Percentiles rank a stretch among this genome's conserved stretches.
Conservation (phyloP, 495 filamentous ascomycete genomes). For the Lophiostoma macrostomum region DNA sequence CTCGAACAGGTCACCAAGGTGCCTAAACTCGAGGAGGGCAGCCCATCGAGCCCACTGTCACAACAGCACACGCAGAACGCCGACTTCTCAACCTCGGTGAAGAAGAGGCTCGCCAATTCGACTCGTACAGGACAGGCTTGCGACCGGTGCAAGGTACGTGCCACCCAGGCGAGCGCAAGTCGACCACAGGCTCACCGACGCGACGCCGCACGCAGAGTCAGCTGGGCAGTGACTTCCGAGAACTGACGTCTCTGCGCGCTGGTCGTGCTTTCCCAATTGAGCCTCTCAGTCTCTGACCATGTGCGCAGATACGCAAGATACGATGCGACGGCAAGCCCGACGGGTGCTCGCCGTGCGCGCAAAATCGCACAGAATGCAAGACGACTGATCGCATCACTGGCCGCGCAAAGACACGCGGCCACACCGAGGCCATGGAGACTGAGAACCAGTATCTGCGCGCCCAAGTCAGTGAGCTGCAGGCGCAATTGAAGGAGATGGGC, state of each 20-base stretch:
- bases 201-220: too few species aligned
- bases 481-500: constrained; percentile 39
- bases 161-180: background rate
- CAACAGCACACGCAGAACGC: constrained; percentile 33
- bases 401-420: constrained; percentile 71
- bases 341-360: constrained; percentile 72
- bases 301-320: constrained; percentile 72
- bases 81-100: constrained; percentile 68
- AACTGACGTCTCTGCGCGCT: background rate
- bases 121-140: constrained; percentile 82
- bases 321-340: constrained; percentile 70
- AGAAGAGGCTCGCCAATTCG: constrained; percentile 60
- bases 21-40: constrained; percentile 49
- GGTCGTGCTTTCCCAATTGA: too few species aligned
- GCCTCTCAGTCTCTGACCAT: constrained; percentile 9
- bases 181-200: too few species aligned
- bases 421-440: constrained; percentile 55
- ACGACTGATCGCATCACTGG: constrained; percentile 88
- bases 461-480: constrained; percentile 37
- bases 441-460: constrained; percentile 40
- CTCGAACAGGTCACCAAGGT: constrained; percentile 22
- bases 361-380: constrained; percentile 67
- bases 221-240: too few species aligned
- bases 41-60: constrained; percentile 35
- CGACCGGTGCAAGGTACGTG: constrained; percentile 80